Evolutionary conservation across 805 yeast species (phyloP).

Genomic region (Phaffomyces antillensis): DNA sequence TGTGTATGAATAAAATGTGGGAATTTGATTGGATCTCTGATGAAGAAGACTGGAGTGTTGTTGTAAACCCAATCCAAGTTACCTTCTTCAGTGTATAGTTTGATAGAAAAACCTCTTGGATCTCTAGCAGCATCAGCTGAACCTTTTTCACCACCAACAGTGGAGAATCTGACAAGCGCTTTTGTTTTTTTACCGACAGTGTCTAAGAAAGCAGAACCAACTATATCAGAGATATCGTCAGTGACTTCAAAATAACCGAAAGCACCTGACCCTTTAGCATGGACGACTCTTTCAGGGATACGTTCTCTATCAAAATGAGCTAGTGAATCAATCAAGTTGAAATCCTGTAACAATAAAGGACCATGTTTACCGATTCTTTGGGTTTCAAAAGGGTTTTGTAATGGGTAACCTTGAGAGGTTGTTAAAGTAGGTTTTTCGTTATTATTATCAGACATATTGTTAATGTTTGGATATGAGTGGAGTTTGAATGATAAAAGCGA

Average conservation of each 20-base stretch:
- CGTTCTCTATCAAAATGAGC: constrained; percentile 89
- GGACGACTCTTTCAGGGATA: constrained; percentile 89
- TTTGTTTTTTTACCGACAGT: constrained; percentile 75
- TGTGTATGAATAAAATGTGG: constrained; percentile 87
- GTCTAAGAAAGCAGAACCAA: constrained; percentile 63
- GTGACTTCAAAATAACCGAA: constrained; percentile 83
- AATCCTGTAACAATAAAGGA: constrained; percentile 75
- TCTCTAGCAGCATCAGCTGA: constrained; percentile 81
- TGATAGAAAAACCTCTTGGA: constrained; percentile 80
- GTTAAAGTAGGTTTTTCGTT: constrained; percentile 46
- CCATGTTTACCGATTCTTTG: constrained; percentile 73
- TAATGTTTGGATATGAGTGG: too few species aligned
- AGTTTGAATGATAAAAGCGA: background rate
- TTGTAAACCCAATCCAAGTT: constrained; percentile 80
- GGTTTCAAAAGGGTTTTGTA: constrained; percentile 67
- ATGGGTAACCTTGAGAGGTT: constrained; percentile 71
- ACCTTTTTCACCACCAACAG: constrained; percentile 83
- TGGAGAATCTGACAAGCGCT: constrained; percentile 68
- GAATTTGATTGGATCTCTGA: constrained; percentile 81
- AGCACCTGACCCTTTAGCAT: constrained; percentile 92
- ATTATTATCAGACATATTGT: constrained; percentile 8
- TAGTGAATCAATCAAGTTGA: constrained; percentile 68
- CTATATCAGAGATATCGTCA: constrained; percentile 71
- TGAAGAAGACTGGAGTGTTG: constrained; percentile 80
- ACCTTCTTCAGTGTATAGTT: constrained; percentile 79